phyloP scores from a whole-genome alignment of 352 stramenopile species.

The Blastocystis sp. region DNA sequence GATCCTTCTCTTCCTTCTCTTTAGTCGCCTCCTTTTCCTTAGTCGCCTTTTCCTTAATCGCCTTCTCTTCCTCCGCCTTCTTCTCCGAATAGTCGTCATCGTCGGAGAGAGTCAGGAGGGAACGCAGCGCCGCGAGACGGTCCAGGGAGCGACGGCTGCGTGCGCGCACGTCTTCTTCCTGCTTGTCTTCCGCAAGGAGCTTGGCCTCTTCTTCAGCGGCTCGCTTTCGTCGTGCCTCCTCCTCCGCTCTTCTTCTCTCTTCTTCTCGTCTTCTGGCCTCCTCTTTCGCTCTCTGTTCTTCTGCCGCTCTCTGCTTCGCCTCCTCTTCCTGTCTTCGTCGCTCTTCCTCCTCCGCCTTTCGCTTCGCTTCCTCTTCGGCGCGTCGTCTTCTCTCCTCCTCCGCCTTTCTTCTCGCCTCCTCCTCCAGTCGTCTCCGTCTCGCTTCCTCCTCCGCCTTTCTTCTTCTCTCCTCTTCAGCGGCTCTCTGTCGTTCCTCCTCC shows the following conservation, averaged over 20 bases:
- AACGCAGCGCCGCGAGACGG: not conserved
- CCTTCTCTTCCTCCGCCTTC: not conserved
- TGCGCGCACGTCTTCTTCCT: not conserved
- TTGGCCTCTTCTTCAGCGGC: not conserved
- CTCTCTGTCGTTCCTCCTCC: not conserved
- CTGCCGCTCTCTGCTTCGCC: not conserved
- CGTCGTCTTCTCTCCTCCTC: constrained; percentile 13
- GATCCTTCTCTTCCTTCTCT: constrained; percentile 29
- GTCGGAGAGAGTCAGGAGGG: not conserved
- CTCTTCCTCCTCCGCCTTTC: not conserved
- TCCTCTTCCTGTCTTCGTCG: not conserved
- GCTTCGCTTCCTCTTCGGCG: constrained; percentile 31
- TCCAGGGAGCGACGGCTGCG: not conserved
- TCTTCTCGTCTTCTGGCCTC: not conserved
- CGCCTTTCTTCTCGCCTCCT: not conserved
- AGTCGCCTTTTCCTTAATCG: not conserved
- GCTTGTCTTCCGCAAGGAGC: not conserved
- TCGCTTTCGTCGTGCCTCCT: not conserved
- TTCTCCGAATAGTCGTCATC: not conserved
- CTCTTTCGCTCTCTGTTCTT: not conserved
- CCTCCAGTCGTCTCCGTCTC: not conserved
- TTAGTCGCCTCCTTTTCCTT: not conserved
- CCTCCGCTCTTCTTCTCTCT: not conserved
- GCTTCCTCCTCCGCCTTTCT: not conserved
- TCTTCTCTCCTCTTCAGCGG: not conserved